phyloP scores from a whole-genome alignment of 164 flowering plant species.

The grape (Vitis vinifera) region DNA sequence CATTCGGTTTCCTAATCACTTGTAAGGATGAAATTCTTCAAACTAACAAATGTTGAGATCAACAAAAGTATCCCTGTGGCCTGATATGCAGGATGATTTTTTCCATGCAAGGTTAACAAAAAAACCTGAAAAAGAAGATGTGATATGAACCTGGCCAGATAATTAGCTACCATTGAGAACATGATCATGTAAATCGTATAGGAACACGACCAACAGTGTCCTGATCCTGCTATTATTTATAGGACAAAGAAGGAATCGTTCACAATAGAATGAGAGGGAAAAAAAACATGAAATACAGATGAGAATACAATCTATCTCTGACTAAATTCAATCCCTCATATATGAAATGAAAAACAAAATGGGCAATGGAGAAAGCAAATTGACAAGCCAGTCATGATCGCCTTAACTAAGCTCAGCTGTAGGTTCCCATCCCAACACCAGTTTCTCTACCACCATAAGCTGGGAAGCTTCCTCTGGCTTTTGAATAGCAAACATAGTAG shows the following conservation, averaged over 20 bases:
- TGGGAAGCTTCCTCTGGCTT: conserved; percentile 41
- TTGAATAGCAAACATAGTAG: conserved; percentile 61
- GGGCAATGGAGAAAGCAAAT: conserved; percentile 2
- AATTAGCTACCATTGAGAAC: background rate
- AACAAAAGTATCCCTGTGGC: no score
- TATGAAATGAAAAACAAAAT: conserved; percentile 6
- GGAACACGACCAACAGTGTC: background rate
- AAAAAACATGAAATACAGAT: background rate
- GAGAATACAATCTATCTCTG: background rate
- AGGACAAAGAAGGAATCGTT: background rate
- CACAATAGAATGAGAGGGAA: background rate
- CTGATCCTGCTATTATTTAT: background rate
- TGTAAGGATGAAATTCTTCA: no score
- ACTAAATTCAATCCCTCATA: background rate
- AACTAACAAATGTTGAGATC: no score
- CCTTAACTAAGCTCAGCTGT: conserved; percentile 27
- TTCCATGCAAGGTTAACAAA: no score
- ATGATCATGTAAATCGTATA: background rate
- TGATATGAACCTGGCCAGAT: no score
- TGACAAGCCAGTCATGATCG: background rate
- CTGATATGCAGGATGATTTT: no score
- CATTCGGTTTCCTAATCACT: no score
- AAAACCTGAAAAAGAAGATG: no score
- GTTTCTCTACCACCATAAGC: conserved; percentile 40
- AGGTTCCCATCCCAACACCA: conserved; percentile 58